phyloP scores from a whole-genome alignment of 176 grass and related monocot species.

The Thalia dealbata region DNA sequence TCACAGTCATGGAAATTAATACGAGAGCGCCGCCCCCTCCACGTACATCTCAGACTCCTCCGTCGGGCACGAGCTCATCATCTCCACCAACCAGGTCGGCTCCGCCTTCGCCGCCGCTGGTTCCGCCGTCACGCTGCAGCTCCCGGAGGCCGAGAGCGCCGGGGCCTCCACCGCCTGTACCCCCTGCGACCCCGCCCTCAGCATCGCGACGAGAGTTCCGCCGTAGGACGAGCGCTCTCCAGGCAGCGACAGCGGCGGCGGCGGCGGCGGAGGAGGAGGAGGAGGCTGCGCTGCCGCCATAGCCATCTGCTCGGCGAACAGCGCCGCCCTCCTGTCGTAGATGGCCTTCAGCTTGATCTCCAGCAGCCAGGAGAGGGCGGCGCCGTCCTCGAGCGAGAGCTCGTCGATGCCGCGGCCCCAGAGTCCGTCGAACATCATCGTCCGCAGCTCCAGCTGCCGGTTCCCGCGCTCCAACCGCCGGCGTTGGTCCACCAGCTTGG shows the following conservation, averaged over 20 bases:
- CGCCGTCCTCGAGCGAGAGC: constrained; percentile 17
- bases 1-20: too few relatives aligned
- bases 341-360: constrained; percentile 20
- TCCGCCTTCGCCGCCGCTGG: too few relatives aligned
- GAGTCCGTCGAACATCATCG: constrained; percentile 28
- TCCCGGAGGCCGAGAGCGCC: too few relatives aligned
- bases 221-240: not conserved
- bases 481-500: constrained; percentile 30
- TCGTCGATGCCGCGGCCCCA: not conserved
- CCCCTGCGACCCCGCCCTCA: too few relatives aligned
- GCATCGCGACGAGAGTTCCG: too few relatives aligned
- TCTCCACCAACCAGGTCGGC: too few relatives aligned
- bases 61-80: too few relatives aligned
- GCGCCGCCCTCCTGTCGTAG: not conserved
- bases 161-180: too few relatives aligned
- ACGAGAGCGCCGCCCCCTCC: too few relatives aligned
- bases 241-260: not conserved
- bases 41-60: too few relatives aligned
- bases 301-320: not conserved
- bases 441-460: constrained; percentile 10
- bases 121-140: too few relatives aligned
- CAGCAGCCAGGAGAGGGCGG: constrained; percentile 8
- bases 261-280: not conserved
- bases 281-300: not conserved
- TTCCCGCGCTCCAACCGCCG: constrained; percentile 20